These are phyloP conservation scores for Boletus vinaceobasis DNA, from an alignment of 768 basidiomycete species.

Conservation along the genomic window DNA sequence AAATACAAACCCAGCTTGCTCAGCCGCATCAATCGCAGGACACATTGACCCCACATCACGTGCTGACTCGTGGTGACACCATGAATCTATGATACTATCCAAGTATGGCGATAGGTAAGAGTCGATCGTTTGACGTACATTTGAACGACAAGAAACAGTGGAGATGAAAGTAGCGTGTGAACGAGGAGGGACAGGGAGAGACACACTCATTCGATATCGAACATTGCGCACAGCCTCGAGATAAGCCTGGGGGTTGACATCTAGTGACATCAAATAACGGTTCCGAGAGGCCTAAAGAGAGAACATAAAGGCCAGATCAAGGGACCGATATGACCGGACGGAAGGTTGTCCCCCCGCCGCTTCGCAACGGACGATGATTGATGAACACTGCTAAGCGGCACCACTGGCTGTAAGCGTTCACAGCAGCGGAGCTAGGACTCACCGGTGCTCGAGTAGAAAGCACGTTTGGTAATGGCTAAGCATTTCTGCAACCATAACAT, in stretches of 20 bases:
- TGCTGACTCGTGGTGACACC: not conserved
- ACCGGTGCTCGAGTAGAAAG: not conserved
- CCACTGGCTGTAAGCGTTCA: not conserved
- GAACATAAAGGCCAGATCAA: too few relatives aligned
- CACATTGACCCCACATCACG: not conserved
- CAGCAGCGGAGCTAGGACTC: not conserved
- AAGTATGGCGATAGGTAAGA: not conserved
- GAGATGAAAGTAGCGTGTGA: not conserved
- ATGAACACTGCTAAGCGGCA: conserved; percentile 4
- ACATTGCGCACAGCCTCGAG: not conserved
- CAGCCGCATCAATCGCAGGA: not conserved
- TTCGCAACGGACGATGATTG: conserved; percentile 9
- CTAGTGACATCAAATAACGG: not conserved
- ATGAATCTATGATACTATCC: not conserved
- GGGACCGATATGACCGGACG: too few relatives aligned
- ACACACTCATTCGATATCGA: not conserved
- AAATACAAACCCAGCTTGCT: not conserved
- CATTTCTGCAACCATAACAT: not conserved
- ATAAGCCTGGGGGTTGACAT: not conserved
- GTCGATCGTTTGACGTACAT: not conserved
- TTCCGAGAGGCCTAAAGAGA: too few relatives aligned
- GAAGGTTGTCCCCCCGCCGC: not conserved
- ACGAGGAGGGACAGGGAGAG: not conserved
- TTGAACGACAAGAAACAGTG: not conserved
- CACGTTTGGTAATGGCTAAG: conserved; percentile 1